These are phyloP conservation scores for Fusarium chaquense DNA, from an alignment of 2,329 filamentous ascomycete genomes.

Conservation along the genomic window DNA sequence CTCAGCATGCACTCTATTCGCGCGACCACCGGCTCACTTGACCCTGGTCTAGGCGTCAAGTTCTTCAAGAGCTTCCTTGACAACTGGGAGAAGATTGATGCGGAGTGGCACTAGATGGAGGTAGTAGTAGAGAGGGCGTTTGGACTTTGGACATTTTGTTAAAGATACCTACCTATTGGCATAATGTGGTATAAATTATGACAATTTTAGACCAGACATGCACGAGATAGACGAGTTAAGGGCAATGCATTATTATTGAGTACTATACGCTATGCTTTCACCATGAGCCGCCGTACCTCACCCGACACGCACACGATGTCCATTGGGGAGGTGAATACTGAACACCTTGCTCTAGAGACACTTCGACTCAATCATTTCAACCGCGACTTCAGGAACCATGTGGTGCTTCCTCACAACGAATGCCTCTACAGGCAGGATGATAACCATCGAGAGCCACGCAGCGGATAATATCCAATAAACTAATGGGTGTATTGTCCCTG, in stretches of 20 bases:
- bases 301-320: no score
- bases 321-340: no score
- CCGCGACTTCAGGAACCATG: no score
- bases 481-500: no score
- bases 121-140: constrained; percentile 8
- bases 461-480: no score
- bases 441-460: no score
- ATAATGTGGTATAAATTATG: constrained; percentile 20
- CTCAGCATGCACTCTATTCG: constrained; percentile 94
- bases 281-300: background rate
- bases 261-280: background rate
- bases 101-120: constrained; percentile 74
- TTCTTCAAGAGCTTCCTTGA: constrained; percentile 92
- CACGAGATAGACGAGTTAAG: constrained; percentile 8
- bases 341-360: no score
- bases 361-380: no score
- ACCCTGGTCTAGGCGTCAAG: constrained; percentile 88
- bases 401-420: no score
- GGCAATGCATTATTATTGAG: background rate
- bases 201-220: constrained; percentile 11
- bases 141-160: constrained; percentile 4
- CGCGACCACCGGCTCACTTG: constrained; percentile 85
- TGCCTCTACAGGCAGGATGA: no score
- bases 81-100: constrained; percentile 85
- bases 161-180: constrained; percentile 24